Conservation (phyloP, 179 eudicot genomes). For the Monotropa hypopitys region DNA sequence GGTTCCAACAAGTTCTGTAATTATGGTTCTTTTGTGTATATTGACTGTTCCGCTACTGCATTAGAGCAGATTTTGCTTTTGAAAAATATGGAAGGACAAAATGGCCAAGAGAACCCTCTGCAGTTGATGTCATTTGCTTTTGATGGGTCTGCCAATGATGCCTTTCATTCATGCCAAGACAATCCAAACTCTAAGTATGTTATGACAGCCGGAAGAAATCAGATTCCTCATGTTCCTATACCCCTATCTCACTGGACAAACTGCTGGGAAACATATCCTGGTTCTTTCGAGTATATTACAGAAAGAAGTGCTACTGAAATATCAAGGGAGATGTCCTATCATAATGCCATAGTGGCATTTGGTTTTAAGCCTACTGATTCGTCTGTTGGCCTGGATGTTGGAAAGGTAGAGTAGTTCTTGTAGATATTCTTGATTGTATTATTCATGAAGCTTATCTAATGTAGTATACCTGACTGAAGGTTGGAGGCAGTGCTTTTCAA, state of each 20-base stretch:
- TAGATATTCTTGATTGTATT: neutral
- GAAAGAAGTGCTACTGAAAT: conserved; percentile 10
- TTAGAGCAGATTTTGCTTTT: neutral
- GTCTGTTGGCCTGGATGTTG: conserved; percentile 5
- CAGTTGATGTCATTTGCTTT: conserved; percentile 12
- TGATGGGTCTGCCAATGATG: conserved; percentile 9
- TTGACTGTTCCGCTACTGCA: neutral
- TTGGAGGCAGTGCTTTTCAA: neutral
- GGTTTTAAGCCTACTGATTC: conserved; percentile 2
- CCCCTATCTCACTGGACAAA: conserved; percentile 14
- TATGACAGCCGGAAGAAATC: neutral
- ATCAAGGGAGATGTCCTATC: conserved; percentile 9
- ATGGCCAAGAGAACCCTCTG: neutral
- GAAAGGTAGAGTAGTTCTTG: conserved; percentile 8
- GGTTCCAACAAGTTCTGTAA: neutral
- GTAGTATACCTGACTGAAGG: conserved; percentile 2
- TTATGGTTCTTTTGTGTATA: neutral
- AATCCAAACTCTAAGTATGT: conserved; percentile 2
- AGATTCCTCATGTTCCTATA: neutral
- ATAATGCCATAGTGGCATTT: conserved; percentile 4
- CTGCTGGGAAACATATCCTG: conserved; percentile 13
- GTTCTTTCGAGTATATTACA: conserved; percentile 9
- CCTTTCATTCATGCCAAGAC: neutral
- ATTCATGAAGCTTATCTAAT: conserved; percentile 4
- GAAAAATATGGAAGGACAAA: conserved; percentile 19